A percentile compares a stretch with the other conserved stretches of the same genome.
Evolutionary conservation across 2,329 filamentous ascomycete genomes (phyloP).

Genomic region (Alternaria incomplexa): DNA sequence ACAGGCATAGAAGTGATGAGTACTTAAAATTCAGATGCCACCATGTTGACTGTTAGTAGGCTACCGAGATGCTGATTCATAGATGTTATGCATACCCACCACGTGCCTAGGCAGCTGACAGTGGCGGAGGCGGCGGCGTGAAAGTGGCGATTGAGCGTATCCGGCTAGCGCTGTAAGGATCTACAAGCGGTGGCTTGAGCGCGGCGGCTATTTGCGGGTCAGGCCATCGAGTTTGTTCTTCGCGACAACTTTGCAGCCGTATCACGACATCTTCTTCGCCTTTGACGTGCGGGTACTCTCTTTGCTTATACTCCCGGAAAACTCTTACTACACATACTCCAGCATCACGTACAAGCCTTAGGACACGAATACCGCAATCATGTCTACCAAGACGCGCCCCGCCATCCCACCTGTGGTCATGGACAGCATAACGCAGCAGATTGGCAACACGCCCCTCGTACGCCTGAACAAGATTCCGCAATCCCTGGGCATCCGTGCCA

Average conservation of each 20-base stretch:
- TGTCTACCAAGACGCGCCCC: constrained; percentile 58
- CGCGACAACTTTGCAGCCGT: constrained; percentile 10
- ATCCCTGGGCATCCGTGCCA: constrained; percentile 85
- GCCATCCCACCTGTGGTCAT: constrained; percentile 63
- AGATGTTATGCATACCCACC: not conserved
- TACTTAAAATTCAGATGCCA: not conserved
- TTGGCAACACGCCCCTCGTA: constrained; percentile 95
- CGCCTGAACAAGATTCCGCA: constrained; percentile 91
- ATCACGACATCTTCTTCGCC: not conserved
- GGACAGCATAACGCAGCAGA: constrained; percentile 80
- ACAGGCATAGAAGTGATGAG: not conserved
- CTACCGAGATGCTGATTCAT: not conserved
- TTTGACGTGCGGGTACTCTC: constrained; percentile 6
- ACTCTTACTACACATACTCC: not conserved
- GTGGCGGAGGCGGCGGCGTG: not conserved
- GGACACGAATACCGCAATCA: constrained; percentile 28
- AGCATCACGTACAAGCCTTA: not conserved
- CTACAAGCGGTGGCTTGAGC: constrained; percentile 9
- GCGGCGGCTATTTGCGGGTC: constrained; percentile 25
- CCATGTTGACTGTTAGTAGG: not conserved
- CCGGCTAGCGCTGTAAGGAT: constrained; percentile 9
- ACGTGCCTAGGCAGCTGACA: not conserved
- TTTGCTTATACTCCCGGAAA: not conserved
- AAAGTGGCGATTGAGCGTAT: not conserved
- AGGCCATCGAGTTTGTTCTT: constrained; percentile 15